A percentile compares a stretch with the other conserved stretches of the same genome.
Conservation (phyloP, 164 flowering plant genomes). For the Chimonanthus salicifolius region DNA sequence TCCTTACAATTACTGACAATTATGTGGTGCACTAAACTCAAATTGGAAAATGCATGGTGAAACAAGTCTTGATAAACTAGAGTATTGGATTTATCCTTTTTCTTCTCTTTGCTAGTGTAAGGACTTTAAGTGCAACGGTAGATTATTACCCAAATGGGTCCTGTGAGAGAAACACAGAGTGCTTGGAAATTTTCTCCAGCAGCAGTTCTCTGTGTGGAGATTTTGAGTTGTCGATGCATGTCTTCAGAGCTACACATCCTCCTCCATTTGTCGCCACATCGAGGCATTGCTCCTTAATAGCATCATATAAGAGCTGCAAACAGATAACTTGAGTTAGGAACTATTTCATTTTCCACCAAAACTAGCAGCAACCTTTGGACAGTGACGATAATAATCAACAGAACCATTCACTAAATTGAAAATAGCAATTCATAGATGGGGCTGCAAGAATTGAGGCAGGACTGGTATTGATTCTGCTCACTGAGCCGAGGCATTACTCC, state of each 20-base stretch:
- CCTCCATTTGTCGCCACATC: not conserved
- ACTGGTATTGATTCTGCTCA: no score
- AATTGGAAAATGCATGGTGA: not conserved
- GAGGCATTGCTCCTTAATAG: not conserved
- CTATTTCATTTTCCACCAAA: not conserved
- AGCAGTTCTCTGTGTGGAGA: not conserved
- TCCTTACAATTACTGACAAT: no score
- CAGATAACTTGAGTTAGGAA: not conserved
- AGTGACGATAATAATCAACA: not conserved
- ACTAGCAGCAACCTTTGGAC: not conserved
- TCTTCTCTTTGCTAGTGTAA: no score
- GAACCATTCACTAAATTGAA: not conserved
- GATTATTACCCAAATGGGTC: constrained; percentile 10
- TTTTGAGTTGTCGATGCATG: not conserved
- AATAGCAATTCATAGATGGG: not conserved
- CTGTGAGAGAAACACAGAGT: not conserved
- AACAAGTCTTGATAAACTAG: not conserved
- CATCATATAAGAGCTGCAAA: constrained; percentile 4
- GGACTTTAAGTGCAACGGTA: no score
- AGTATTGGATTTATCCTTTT: no score
- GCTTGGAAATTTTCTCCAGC: not conserved
- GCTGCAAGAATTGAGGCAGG: no score
- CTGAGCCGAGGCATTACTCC: no score
- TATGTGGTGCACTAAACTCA: not conserved
- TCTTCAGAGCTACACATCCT: constrained; percentile 9